A percentile compares a stretch with the other conserved stretches of the same genome.
Evolutionary conservation across 352 stramenopile species (phyloP).

Genomic region (Globisporangium camurandrum): DNA sequence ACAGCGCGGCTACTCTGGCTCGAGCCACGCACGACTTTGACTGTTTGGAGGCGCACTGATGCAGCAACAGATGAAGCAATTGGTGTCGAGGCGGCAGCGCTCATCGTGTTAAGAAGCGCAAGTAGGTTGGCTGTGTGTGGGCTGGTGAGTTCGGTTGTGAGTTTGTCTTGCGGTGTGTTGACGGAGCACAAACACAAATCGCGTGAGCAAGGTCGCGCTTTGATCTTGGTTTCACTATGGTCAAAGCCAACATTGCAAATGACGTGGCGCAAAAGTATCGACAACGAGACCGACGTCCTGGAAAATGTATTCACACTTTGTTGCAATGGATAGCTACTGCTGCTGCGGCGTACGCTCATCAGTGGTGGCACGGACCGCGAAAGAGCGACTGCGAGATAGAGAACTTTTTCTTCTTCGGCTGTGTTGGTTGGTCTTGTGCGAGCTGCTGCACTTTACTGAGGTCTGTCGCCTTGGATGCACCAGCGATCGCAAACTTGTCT

Average conservation of each 20-base stretch:
- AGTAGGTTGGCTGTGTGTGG: too few species aligned
- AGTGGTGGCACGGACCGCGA: slow-evolving; percentile 8
- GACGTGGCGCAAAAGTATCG: too few species aligned
- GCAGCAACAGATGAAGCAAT: neutral
- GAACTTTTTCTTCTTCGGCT: neutral
- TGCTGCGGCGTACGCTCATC: too few species aligned
- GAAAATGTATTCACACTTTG: too few species aligned
- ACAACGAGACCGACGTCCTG: too few species aligned
- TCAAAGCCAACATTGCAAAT: too few species aligned
- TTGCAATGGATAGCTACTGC: too few species aligned
- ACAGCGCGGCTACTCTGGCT: neutral
- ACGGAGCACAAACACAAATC: too few species aligned
- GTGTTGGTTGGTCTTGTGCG: neutral
- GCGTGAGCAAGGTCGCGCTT: too few species aligned
- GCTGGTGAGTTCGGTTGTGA: too few species aligned
- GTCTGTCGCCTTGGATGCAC: slow-evolving; percentile 4
- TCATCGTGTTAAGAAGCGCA: slow-evolving; percentile 3
- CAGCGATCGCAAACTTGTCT: slow-evolving; percentile 4
- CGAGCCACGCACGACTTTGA: neutral
- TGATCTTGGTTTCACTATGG: too few species aligned
- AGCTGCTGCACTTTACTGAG: neutral
- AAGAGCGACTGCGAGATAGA: slow-evolving; percentile 5
- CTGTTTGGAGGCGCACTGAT: neutral
- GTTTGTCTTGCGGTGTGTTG: too few species aligned
- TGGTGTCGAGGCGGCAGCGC: neutral